These are phyloP conservation scores for Aphanocladium album DNA, from an alignment of 2,329 filamentous ascomycete species.

Conservation along the genomic window DNA sequence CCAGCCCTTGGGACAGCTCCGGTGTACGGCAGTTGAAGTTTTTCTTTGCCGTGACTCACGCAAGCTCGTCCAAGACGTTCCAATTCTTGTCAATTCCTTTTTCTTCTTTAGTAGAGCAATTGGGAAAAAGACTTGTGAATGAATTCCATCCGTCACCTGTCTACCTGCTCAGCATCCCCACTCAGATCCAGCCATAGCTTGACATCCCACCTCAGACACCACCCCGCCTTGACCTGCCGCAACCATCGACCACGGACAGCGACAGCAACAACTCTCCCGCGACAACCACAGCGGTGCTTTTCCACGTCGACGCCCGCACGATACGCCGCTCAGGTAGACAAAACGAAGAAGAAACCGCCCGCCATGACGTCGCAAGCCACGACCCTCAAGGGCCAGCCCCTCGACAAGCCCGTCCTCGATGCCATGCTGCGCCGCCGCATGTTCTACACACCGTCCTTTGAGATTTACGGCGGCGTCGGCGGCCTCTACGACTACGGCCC, in stretches of 20 bases:
- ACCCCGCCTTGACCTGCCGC: slow-evolving; percentile 9
- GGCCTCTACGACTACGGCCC: slow-evolving; percentile 94
- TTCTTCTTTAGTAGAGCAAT: neutral
- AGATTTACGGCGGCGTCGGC: slow-evolving; percentile 86
- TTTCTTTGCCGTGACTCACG: slow-evolving; percentile 11
- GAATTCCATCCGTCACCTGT: slow-evolving; percentile 3
- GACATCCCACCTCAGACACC: slow-evolving; percentile 5
- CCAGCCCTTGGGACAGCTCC: neutral
- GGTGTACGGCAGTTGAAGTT: neutral
- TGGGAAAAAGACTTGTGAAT: slow-evolving; percentile 1
- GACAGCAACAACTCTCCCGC: neutral
- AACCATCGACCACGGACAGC: neutral
- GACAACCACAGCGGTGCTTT: slow-evolving; percentile 22
- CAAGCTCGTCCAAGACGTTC: neutral
- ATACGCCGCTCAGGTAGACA: slow-evolving; percentile 25
- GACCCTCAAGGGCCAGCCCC: slow-evolving; percentile 82
- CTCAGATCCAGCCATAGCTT: slow-evolving; percentile 6
- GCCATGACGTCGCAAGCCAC: slow-evolving; percentile 53
- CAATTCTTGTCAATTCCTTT: neutral
- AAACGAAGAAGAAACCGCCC: slow-evolving; percentile 21
- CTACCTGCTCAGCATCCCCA: neutral
- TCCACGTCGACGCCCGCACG: slow-evolving; percentile 25
- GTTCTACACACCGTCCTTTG: slow-evolving; percentile 94
- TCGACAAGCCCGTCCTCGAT: slow-evolving; percentile 78
- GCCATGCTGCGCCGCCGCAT: slow-evolving; percentile 79